Evolutionary conservation across 345 rosid genomes (phyloP).

Genomic region (Bruguiera sexangula): DNA sequence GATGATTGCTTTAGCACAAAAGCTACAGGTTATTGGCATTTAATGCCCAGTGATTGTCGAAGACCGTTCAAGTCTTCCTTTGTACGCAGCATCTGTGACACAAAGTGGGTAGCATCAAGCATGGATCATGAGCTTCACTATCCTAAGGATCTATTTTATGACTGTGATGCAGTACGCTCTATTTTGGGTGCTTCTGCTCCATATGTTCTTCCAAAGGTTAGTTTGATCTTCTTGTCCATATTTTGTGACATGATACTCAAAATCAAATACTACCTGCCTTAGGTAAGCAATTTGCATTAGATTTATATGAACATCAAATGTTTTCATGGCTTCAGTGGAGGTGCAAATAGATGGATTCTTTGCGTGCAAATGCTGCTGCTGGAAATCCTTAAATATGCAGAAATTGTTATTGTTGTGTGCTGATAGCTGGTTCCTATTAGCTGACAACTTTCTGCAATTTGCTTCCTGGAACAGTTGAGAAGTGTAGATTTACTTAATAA

Average conservation of each 20-base stretch:
- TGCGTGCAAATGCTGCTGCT: neutral
- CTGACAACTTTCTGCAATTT: neutral
- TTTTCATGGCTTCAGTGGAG: neutral
- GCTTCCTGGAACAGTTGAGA: slow-evolving; percentile 51
- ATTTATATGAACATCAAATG: neutral
- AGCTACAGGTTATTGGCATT: slow-evolving; percentile 38
- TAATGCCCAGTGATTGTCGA: slow-evolving; percentile 28
- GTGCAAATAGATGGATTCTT: neutral
- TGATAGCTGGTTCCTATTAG: too few relatives aligned
- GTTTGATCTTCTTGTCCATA: slow-evolving; percentile 16
- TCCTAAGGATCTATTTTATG: slow-evolving; percentile 69
- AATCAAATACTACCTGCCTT: neutral
- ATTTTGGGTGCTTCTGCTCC: slow-evolving; percentile 79
- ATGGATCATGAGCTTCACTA: slow-evolving; percentile 65
- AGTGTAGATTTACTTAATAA: slow-evolving; percentile 53
- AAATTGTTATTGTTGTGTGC: too few relatives aligned
- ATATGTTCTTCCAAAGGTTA: slow-evolving; percentile 85
- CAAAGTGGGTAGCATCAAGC: slow-evolving; percentile 69
- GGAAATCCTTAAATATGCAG: neutral
- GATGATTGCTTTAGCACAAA: slow-evolving; percentile 64
- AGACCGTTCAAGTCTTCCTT: slow-evolving; percentile 63
- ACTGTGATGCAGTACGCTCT: slow-evolving; percentile 71
- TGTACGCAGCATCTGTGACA: slow-evolving; percentile 51
- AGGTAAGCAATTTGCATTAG: neutral
- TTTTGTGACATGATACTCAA: neutral